phyloP scores from a whole-genome alignment of 441 rosid species.

The Sinapis alba region DNA sequence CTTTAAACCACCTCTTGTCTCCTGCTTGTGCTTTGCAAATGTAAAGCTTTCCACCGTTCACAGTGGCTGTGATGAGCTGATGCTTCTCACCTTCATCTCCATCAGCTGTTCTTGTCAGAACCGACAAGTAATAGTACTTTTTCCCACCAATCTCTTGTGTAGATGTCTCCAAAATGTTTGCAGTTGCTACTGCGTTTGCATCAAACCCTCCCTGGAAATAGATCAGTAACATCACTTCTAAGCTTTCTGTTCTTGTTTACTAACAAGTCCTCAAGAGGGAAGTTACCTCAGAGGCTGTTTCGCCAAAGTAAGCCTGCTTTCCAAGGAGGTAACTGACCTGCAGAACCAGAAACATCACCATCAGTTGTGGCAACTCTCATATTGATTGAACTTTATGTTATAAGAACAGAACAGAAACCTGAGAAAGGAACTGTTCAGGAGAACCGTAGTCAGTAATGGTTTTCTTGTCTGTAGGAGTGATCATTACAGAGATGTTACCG shows the following conservation, averaged over 20 bases:
- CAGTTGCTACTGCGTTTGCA: conserved; percentile 66
- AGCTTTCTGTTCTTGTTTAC: conserved; percentile 12
- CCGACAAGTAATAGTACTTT: conserved; percentile 60
- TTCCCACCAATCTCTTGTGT: conserved; percentile 50
- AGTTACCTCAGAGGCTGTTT: conserved; percentile 74
- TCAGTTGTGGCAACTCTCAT: conserved; percentile 9
- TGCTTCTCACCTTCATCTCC: conserved; percentile 98
- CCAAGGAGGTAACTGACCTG: conserved; percentile 87
- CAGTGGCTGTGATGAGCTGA: conserved; percentile 72
- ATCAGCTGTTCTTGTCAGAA: conserved; percentile 90
- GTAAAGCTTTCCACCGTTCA: conserved; percentile 79
- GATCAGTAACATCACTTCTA: neutral
- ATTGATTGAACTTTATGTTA: neutral
- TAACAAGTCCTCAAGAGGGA: conserved; percentile 32
- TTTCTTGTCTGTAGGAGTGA: conserved; percentile 84
- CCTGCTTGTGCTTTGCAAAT: conserved; percentile 98
- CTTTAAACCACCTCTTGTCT: conserved; percentile 99
- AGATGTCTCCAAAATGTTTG: conserved; percentile 73
- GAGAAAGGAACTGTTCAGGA: conserved; percentile 72
- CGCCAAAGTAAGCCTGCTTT: conserved; percentile 69
- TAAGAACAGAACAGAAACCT: conserved; percentile 43
- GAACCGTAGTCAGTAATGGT: conserved; percentile 82
- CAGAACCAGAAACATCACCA: conserved; percentile 17
- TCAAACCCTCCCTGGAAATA: conserved; percentile 81
- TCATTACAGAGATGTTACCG: conserved; percentile 59